Evolutionary conservation across 2,329 filamentous ascomycete species (phyloP), one percentile per base, ranked within the genome.

Genomic region (Proliferodiscus dingleyae): DNA sequence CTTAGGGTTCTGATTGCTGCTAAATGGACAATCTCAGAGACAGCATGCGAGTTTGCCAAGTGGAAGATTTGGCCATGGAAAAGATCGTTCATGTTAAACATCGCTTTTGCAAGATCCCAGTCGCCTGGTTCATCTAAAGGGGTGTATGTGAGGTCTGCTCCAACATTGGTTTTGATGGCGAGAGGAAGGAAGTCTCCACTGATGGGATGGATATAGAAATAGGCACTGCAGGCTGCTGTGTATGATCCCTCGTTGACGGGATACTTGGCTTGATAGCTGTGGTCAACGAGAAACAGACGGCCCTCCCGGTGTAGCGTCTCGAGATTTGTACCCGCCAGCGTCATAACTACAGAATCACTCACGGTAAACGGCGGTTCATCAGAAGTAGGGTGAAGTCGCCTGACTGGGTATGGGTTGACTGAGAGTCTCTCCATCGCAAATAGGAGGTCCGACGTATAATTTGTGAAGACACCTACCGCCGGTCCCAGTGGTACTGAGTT

Each of bases 41-140:
- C 66, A 13, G 63, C 65, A 49, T 75, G 72, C 0, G 67, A 68
- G n/a, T 58, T 58, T 2, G 66, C 66, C 1, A 75, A 58, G 50
- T 75, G 71, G 45, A 66, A 64, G 58, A 66, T 68, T 42, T 72
- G 68, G 0, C 62, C 61, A 46, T 69, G 65, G 58, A 68, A 74
- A 28, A 74, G 62, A 50, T 75, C 70, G 41, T 75, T 73, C 21
- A 62, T 57, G 40, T 73, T 73, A 54, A 71, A 72, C 53, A 71
- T 64, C 34, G 74, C 68, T 60, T 76, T 75, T 5, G 72, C 73
- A 4, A 76, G 56, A 5, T 73, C 56, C 73, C 72, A 76, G 56
- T 77, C 72, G n/a, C 66, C 64, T 3, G 55, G 19, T 0, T 50
- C 41, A 46, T 76, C 72, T 1, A 63, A 53, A 2, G 72, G 71